These are phyloP conservation scores for Haberlea rhodopensis DNA, from an alignment of 257 asterid genomes.

Conservation along the genomic window DNA sequence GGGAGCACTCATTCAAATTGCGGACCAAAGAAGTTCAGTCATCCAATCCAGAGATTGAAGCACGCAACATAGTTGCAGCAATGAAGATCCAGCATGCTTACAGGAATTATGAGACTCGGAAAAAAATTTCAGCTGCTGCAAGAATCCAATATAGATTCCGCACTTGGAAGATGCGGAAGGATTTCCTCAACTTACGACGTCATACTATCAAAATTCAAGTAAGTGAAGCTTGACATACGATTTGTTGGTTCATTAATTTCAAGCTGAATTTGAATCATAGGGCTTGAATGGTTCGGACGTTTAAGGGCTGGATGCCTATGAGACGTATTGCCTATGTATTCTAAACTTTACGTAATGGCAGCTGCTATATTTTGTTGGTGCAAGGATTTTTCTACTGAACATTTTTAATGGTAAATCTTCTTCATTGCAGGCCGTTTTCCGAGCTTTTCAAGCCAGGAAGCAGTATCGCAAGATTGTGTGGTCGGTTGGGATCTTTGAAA, in stretches of 20 bases:
- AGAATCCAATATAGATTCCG: conserved; percentile 84
- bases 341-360: background rate
- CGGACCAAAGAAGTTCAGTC: conserved; percentile 46
- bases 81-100: conserved; percentile 98
- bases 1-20: conserved; percentile 68
- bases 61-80: conserved; percentile 84
- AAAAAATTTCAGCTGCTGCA: conserved; percentile 81
- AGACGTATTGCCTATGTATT: background rate
- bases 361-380: background rate
- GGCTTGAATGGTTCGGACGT: background rate
- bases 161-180: conserved; percentile 82
- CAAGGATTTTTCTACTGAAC: conserved; percentile 4
- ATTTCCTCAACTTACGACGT: conserved; percentile 79
- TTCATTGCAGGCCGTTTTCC: conserved; percentile 61
- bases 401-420: conserved; percentile 16
- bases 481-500: conserved; percentile 95
- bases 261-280: background rate
- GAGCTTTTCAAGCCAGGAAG: conserved; percentile 79
- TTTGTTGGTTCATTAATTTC: conserved; percentile 2
- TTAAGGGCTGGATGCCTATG: background rate
- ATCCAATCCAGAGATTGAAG: conserved; percentile 75
- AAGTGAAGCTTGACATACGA: conserved; percentile 22
- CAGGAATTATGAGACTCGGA: conserved; percentile 62
- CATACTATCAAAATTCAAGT: conserved; percentile 88
- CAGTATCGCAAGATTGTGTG: conserved; percentile 75